A percentile compares a stretch with the other conserved stretches of the same genome.
These are phyloP conservation scores for Tetradesmus lagerheimii DNA, from an alignment of 139 green algal genomes.

Conservation along the genomic window DNA sequence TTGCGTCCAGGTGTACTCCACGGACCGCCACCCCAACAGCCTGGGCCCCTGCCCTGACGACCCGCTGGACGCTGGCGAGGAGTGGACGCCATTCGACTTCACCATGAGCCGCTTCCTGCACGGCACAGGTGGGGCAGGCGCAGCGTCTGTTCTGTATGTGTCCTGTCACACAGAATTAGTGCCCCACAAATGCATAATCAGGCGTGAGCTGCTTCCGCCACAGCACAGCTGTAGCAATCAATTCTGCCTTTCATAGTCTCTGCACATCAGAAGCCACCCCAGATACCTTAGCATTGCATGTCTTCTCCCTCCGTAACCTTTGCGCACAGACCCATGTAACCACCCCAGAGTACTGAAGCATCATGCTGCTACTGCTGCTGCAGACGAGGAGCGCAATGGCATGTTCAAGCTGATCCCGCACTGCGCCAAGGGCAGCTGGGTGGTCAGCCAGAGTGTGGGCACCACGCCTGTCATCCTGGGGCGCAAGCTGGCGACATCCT, in stretches of 20 bases:
- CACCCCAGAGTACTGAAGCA: background rate
- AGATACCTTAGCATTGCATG: too few species aligned
- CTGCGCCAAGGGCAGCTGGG: constrained; percentile 52
- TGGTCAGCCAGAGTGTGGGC: constrained; percentile 63
- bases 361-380: background rate
- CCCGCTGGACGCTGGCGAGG: constrained; percentile 41
- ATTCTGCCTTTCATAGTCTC: too few species aligned
- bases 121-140: constrained; percentile 4
- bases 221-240: background rate
- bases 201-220: too few species aligned
- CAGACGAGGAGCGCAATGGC: constrained; percentile 51
- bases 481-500: constrained; percentile 54
- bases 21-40: constrained; percentile 37
- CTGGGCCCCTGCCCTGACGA: constrained; percentile 38
- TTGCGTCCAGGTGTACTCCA: constrained; percentile 38
- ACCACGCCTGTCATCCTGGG: constrained; percentile 67
- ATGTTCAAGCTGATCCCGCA: constrained; percentile 69
- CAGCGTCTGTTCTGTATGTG: too few species aligned
- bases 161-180: too few species aligned
- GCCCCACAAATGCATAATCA: too few species aligned
- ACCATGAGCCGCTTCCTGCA: constrained; percentile 46
- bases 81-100: constrained; percentile 74
- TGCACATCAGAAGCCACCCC: too few species aligned
- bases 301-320: too few species aligned
- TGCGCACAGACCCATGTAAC: too few species aligned